Evolutionary conservation across 371 early-diverging fungal species (phyloP), one percentile per base, ranked within the genome.

Genomic region (Mortierella sp.): DNA sequence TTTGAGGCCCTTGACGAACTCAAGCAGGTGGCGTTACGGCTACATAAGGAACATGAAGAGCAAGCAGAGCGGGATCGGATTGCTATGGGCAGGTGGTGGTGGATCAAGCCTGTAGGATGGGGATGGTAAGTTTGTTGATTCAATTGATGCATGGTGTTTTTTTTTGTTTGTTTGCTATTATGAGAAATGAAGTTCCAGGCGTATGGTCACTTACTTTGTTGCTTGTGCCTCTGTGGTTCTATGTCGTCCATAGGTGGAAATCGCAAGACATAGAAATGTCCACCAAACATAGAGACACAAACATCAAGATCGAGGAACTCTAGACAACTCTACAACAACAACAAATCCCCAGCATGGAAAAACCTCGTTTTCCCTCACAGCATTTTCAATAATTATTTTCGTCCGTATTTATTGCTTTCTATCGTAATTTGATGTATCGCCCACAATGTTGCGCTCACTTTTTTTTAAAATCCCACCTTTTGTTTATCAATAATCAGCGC

Each of bases 1-100:
- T 92, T 89, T 86, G 83, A 88, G 11, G 89, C 93, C 1, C 76
- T 94, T 34, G 91, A 91, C 48, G 87, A 84, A 34, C 80, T 91
- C 8, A 91, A 87, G 50, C 16, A 11, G 48, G 76, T 77, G 0
- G 78, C 86, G 3, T 31, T 80, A 42, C 74, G 76, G 73, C 55
- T 86, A 71, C 86, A 86, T 1, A 74, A 80, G 71, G 80, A 86
- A 71, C 80, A 80, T 38, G 71, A 58, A 3, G 80, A 74, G 1
- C 48, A n/a, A 13, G 60, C 74, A 16, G 82, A 86, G 60, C 31
- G 68, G 55, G 86, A 86, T 52, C 71, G 78, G 54, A 77, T 82
- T 58, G 26, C 72, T 34, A 80, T 80, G 45, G 86, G 86, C 2
- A 42, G 45, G 16, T 86, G 86, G 86, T 86, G 86, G 86, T 82